A percentile compares a stretch with the other conserved stretches of the same genome.
phyloP scores from a whole-genome alignment of 768 basidiomycete genomes.

The Pleurotus citrinopileatus region DNA sequence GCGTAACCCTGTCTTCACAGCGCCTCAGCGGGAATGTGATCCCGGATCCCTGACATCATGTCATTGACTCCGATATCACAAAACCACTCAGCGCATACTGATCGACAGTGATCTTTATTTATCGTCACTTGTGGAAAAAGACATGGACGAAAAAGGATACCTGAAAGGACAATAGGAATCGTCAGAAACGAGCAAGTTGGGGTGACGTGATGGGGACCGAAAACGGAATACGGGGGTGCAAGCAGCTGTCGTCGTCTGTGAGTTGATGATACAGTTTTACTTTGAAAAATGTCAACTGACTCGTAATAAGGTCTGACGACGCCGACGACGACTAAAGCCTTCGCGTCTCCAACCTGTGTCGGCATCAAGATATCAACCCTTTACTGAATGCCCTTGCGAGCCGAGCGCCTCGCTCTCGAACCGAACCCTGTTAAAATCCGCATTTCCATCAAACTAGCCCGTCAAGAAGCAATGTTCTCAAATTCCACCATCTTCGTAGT shows the following conservation, averaged over 20 bases:
- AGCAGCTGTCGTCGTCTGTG: too few species aligned
- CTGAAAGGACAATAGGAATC: constrained; percentile 1
- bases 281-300: too few species aligned
- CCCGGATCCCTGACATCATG: constrained; percentile 9
- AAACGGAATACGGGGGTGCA: not conserved
- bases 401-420: not conserved
- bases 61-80: constrained; percentile 4
- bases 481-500: too few species aligned
- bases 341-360: too few species aligned
- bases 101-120: not conserved
- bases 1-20: constrained; percentile 3
- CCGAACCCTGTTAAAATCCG: not conserved
- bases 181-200: not conserved
- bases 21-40: not conserved
- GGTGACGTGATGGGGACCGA: not conserved
- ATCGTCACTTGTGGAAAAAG: constrained; percentile 3
- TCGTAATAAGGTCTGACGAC: too few species aligned
- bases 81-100: constrained; percentile 7
- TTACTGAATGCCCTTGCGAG: too few species aligned
- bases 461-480: too few species aligned
- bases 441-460: not conserved
- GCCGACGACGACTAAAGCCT: too few species aligned
- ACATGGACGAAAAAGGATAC: constrained; percentile 5
- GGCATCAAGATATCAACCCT: too few species aligned
- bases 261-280: too few species aligned